Evolutionary conservation across 2,329 filamentous ascomycete species (phyloP).

Genomic region (Apiospora hydei): DNA sequence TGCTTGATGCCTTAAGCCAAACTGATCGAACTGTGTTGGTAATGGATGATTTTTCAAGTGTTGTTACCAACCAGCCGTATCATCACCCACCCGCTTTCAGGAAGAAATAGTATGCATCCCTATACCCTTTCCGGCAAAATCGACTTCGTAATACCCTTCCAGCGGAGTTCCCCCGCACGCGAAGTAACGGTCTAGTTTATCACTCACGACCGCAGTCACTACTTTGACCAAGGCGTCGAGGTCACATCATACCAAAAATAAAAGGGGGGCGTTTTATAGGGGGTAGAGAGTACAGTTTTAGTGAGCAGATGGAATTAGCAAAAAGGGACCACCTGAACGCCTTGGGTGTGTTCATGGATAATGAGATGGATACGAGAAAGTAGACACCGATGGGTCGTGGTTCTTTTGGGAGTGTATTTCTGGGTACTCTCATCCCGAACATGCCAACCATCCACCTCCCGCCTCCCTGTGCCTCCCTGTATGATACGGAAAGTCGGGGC

Average conservation of each 20-base stretch:
- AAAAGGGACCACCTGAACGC: not conserved
- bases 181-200: conserved; percentile 1
- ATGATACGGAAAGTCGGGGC: not conserved
- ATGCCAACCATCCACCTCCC: not conserved
- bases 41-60: not conserved
- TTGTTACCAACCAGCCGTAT: not conserved
- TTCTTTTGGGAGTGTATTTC: not conserved
- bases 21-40: not conserved
- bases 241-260: not conserved
- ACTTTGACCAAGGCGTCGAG: not conserved
- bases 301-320: not conserved
- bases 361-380: not conserved
- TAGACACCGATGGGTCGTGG: not conserved
- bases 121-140: not conserved
- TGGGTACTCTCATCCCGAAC: not conserved
- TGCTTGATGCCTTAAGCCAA: conserved; percentile 51
- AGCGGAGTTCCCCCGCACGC: not conserved
- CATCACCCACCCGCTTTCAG: not conserved
- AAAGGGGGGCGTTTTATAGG: not conserved
- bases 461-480: not conserved
- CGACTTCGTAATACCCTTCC: conserved; percentile 3
- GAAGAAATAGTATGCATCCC: not conserved
- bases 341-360: not conserved
- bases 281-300: not conserved
- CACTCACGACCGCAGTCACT: not conserved